Evolutionary conservation across 192 early-diverging fungal genomes (phyloP).

Genomic region (Oehlia diaphana): DNA sequence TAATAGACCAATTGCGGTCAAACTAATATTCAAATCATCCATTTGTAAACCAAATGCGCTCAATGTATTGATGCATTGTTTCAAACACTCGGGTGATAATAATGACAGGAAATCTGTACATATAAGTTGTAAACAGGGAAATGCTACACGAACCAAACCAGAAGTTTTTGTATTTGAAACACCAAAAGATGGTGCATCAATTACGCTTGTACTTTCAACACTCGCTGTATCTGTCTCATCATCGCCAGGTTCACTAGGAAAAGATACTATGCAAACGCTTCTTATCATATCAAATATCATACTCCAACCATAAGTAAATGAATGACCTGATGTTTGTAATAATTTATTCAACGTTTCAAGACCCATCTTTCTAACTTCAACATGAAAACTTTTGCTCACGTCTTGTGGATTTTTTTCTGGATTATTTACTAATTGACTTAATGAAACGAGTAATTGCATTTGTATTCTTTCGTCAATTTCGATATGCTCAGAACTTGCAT

Average conservation of each 20-base stretch:
- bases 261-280: constrained; percentile 43
- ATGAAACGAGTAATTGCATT: constrained; percentile 60
- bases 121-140: constrained; percentile 91
- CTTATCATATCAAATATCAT: constrained; percentile 89
- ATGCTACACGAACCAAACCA: constrained; percentile 74
- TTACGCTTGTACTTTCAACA: background rate
- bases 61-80: constrained; percentile 79
- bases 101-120: constrained; percentile 92
- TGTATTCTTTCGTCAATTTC: constrained; percentile 67
- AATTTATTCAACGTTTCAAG: constrained; percentile 90
- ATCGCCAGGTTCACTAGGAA: constrained; percentile 11
- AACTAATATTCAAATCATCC: constrained; percentile 92
- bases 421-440: constrained; percentile 60
- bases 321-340: constrained; percentile 89
- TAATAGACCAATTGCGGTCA: constrained; percentile 88
- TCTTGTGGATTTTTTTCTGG: constrained; percentile 29
- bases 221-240: constrained; percentile 15
- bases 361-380: constrained; percentile 79
- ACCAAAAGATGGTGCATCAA: constrained; percentile 10
- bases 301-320: constrained; percentile 78
- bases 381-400: constrained; percentile 43
- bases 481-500: constrained; percentile 58
- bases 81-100: constrained; percentile 70
- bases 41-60: constrained; percentile 77
- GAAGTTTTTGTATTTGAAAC: constrained; percentile 32